Evolutionary conservation across 129 eudicot genomes (phyloP).

Genomic region (Helichrysum umbraculigerum): DNA sequence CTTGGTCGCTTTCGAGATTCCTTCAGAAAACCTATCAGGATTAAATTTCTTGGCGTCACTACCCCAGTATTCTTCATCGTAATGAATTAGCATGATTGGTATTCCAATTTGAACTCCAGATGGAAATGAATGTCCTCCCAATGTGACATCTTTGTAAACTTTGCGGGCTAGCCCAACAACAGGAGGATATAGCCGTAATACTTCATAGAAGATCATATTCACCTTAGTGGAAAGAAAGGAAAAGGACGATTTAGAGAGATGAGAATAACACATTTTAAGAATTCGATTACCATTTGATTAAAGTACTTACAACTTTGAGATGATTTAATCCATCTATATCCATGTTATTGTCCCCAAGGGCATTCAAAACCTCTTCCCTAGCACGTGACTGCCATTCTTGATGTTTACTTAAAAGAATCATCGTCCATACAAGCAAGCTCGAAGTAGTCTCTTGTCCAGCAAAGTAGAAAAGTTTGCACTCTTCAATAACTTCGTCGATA

Average conservation of each 20-base stretch:
- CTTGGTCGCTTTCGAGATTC: constrained; percentile 37
- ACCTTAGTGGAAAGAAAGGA: constrained; percentile 24
- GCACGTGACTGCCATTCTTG: constrained; percentile 43
- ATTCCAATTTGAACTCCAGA: constrained; percentile 22
- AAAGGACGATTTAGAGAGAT: not conserved
- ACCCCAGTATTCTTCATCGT: constrained; percentile 39
- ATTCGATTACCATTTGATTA: not conserved
- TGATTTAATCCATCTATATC: constrained; percentile 29
- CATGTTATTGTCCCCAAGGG: constrained; percentile 11
- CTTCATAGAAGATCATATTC: constrained; percentile 43
- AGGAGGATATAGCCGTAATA: constrained; percentile 46
- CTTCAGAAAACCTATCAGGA: constrained; percentile 35
- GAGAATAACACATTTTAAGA: not conserved
- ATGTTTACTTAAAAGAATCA: constrained; percentile 36
- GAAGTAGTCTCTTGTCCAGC: constrained; percentile 50
- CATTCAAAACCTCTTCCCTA: constrained; percentile 41
- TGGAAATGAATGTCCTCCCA: constrained; percentile 32
- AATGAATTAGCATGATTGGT: constrained; percentile 34
- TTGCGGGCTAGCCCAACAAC: constrained; percentile 10
- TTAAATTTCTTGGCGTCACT: constrained; percentile 35
- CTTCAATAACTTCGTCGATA: constrained; percentile 35
- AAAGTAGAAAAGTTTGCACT: constrained; percentile 44
- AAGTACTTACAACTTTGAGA: constrained; percentile 36
- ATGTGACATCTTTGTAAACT: constrained; percentile 25
- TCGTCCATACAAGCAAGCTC: constrained; percentile 41